A percentile compares a stretch with the other conserved stretches of the same genome.
These are phyloP conservation scores for Herpetomonas muscarum DNA, from an alignment of 208 protist genomes.

Conservation along the genomic window DNA sequence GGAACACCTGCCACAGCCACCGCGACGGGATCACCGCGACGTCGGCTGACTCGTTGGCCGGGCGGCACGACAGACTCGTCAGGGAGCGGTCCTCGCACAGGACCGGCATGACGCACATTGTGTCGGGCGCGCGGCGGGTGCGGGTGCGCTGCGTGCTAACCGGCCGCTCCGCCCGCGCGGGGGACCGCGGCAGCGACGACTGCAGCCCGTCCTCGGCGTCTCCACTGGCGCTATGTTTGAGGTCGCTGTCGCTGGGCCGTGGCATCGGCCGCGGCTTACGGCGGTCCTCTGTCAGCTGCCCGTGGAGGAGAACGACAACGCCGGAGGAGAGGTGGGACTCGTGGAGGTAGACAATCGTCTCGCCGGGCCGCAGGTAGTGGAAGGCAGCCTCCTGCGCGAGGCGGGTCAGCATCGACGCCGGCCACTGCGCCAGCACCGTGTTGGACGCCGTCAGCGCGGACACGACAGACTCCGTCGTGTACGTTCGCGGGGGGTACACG, in stretches of 20 bases:
- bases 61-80: constrained; percentile 43
- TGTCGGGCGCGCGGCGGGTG: constrained; percentile 37
- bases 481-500: constrained; percentile 42
- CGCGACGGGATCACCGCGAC: constrained; percentile 74
- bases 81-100: constrained; percentile 73
- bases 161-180: constrained; percentile 15
- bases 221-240: neutral
- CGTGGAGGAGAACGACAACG: constrained; percentile 76
- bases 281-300: constrained; percentile 53
- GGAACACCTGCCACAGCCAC: constrained; percentile 77
- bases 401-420: constrained; percentile 43
- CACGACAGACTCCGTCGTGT: constrained; percentile 64
- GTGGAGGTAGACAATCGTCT: constrained; percentile 70
- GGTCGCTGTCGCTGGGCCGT: too few relatives aligned
- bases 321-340: constrained; percentile 77
- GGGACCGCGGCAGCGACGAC: neutral
- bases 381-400: constrained; percentile 50
- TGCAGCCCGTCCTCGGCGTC: neutral
- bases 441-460: constrained; percentile 48
- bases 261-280: neutral
- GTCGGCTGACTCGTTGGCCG: constrained; percentile 47
- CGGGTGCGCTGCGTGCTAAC: constrained; percentile 30
- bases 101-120: constrained; percentile 64
- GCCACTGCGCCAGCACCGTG: constrained; percentile 60
- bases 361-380: constrained; percentile 39